These are phyloP conservation scores for Globisporangium acanthophoron DNA, from an alignment of 352 stramenopile species.

Conservation along the genomic window DNA sequence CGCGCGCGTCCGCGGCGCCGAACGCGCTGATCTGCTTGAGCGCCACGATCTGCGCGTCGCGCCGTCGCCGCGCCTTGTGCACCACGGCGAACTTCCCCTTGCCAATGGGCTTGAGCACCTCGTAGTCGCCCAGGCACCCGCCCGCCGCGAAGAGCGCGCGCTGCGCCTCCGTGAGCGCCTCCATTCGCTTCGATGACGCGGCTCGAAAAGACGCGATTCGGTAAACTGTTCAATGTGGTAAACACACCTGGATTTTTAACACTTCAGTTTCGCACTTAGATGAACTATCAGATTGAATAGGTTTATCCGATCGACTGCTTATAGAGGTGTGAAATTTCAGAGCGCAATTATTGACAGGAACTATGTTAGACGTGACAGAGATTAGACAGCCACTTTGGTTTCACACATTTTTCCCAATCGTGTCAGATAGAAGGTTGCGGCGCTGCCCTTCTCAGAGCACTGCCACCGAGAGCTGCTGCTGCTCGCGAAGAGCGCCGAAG, in stretches of 20 bases:
- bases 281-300: too few relatives aligned
- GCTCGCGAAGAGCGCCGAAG: neutral
- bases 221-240: neutral
- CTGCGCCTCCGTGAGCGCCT: constrained; percentile 71
- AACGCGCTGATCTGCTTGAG: constrained; percentile 94
- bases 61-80: constrained; percentile 73
- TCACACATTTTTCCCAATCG: neutral
- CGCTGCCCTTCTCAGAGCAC: neutral
- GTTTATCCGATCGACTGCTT: too few relatives aligned
- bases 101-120: constrained; percentile 85
- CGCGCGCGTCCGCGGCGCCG: constrained; percentile 86
- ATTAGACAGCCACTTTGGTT: neutral
- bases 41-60: constrained; percentile 73
- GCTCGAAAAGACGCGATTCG: neutral
- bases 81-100: constrained; percentile 94
- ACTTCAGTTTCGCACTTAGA: neutral
- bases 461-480: neutral
- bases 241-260: neutral
- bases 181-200: constrained; percentile 25
- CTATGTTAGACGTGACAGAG: neutral
- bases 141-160: constrained; percentile 54
- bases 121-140: constrained; percentile 63
- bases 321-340: too few relatives aligned
- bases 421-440: neutral
- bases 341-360: too few relatives aligned